Conservation (phyloP, 768 basidiomycete genomes). For the Boletales sp. region DNA sequence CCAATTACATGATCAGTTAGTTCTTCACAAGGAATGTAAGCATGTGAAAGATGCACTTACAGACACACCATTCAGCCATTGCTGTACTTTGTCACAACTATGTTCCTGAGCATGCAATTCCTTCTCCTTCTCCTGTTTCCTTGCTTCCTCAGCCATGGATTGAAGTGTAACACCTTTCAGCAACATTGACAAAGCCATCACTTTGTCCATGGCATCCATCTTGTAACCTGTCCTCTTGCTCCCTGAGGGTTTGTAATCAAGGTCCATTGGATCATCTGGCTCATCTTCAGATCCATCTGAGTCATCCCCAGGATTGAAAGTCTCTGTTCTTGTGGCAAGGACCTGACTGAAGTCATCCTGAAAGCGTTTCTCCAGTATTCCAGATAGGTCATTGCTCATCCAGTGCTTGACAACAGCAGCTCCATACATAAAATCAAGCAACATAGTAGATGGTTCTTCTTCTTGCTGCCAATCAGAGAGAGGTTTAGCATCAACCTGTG, state of each 20-base stretch:
- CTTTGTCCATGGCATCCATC: not conserved
- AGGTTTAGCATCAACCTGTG: not conserved
- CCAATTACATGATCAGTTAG: too few relatives aligned
- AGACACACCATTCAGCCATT: not conserved
- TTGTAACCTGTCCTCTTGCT: too few relatives aligned
- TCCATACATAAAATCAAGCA: not conserved
- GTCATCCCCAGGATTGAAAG: not conserved
- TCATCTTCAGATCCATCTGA: not conserved
- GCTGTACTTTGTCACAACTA: not conserved
- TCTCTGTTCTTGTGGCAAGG: not conserved
- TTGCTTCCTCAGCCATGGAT: not conserved
- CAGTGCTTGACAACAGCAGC: not conserved
- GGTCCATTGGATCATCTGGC: not conserved
- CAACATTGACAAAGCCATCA: not conserved
- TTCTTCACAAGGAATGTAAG: too few relatives aligned
- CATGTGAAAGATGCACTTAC: not conserved
- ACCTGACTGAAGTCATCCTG: not conserved
- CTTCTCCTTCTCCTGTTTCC: not conserved
- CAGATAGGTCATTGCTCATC: not conserved
- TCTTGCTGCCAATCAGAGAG: not conserved
- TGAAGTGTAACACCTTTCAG: not conserved
- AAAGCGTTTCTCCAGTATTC: not conserved
- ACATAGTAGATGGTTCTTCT: not conserved
- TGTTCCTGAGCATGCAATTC: not conserved
- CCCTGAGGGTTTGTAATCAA: too few relatives aligned